Conservation (phyloP, 345 rosid species). For the Acer campestre region DNA sequence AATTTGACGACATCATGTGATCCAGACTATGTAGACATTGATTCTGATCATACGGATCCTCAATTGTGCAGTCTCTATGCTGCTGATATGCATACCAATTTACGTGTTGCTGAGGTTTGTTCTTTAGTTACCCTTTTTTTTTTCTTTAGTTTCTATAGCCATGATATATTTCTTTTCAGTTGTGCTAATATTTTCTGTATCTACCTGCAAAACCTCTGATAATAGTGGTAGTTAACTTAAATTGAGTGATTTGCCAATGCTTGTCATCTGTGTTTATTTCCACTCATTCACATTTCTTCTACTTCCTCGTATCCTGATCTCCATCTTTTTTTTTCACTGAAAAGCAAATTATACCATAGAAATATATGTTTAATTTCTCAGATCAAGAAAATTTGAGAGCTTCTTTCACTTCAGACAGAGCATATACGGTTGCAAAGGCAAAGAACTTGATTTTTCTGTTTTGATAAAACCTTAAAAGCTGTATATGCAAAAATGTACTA, state of each 20-base stretch:
- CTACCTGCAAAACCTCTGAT: slow-evolving; percentile 2
- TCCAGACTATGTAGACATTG: slow-evolving; percentile 58
- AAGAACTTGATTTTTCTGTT: not conserved
- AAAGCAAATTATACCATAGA: not conserved
- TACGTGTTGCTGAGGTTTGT: slow-evolving; percentile 85
- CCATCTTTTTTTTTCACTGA: not conserved
- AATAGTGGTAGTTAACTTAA: not conserved
- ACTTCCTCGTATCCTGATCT: not conserved
- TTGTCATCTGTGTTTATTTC: not conserved
- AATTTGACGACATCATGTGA: slow-evolving; percentile 32
- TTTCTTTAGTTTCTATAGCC: not conserved
- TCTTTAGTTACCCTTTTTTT: not conserved
- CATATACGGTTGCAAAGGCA: not conserved
- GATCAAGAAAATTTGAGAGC: not conserved
- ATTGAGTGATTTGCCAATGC: not conserved
- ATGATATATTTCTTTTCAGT: not conserved
- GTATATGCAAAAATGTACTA: too few relatives aligned
- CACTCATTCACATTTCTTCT: not conserved
- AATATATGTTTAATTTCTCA: not conserved
- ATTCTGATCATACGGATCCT: slow-evolving; percentile 63
- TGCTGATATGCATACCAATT: slow-evolving; percentile 61
- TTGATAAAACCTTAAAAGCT: too few relatives aligned
- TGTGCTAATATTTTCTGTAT: slow-evolving; percentile 5
- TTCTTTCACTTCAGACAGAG: not conserved
- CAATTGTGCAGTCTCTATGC: slow-evolving; percentile 80